Conservation (phyloP, 345 rosid genomes). For the Lenwebbia sp. region DNA sequence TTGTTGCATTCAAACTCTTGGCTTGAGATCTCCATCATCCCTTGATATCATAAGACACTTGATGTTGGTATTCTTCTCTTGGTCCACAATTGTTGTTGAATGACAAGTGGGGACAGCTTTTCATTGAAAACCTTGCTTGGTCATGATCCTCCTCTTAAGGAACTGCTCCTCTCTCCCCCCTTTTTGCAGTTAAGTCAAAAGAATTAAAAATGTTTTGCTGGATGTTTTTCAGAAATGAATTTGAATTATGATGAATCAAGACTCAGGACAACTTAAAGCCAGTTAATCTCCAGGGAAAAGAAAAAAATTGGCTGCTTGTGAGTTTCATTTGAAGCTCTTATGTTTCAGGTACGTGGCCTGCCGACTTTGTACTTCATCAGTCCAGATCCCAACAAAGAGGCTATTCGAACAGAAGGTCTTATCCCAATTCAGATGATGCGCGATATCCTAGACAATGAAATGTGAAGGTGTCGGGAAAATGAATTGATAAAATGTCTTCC, state of each 20-base stretch:
- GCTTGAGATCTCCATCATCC: not conserved
- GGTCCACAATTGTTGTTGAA: not conserved
- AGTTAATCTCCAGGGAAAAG: not conserved
- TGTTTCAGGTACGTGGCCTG: conserved; percentile 75
- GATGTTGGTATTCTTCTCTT: not conserved
- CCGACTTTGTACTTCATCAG: conserved; percentile 83
- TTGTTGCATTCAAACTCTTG: not conserved
- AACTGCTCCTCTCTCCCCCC: not conserved
- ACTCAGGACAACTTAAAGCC: not conserved
- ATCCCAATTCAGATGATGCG: conserved; percentile 88
- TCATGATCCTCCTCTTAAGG: not conserved
- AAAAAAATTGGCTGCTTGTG: not conserved
- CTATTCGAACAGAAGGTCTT: conserved; percentile 87
- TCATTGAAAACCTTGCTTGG: not conserved
- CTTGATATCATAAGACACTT: not conserved
- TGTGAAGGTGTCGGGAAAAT: conserved; percentile 29
- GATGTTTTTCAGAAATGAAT: not conserved
- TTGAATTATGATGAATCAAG: not conserved
- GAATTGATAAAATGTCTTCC: not conserved
- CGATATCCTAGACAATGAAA: conserved; percentile 70
- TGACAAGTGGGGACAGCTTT: not conserved
- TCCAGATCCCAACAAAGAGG: conserved; percentile 78
- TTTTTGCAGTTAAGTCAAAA: not conserved
- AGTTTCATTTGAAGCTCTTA: not conserved
- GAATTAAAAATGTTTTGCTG: not conserved